These are phyloP conservation scores for Austroboletus novae-zelandiae DNA, from an alignment of 1,284 basidiomycete genomes.

Conservation along the genomic window DNA sequence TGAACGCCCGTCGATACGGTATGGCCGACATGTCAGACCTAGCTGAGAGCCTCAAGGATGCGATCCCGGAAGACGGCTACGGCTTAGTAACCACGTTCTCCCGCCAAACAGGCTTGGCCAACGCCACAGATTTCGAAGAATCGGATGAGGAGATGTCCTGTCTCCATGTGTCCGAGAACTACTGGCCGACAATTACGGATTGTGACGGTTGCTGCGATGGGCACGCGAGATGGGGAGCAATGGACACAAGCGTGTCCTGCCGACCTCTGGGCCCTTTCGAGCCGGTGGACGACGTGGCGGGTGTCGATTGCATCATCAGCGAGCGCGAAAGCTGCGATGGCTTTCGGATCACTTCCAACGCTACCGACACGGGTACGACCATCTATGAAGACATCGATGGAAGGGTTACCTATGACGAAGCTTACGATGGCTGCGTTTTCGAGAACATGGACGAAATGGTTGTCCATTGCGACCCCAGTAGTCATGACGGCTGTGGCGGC, in stretches of 20 bases:
- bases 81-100: background rate
- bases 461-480: no score
- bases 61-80: background rate
- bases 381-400: no score
- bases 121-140: slow-evolving; percentile 1
- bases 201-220: background rate
- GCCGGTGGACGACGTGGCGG: background rate
- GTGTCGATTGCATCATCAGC: background rate
- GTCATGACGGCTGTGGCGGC: no score
- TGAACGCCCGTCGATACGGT: slow-evolving; percentile 11
- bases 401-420: no score
- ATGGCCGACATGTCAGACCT: slow-evolving; percentile 11
- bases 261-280: background rate
- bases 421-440: no score
- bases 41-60: slow-evolving; percentile 1
- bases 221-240: background rate
- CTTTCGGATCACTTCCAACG: no score
- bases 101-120: background rate
- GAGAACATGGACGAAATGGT: no score
- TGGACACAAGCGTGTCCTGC: background rate
- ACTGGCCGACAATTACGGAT: background rate
- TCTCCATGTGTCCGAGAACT: background rate
- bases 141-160: background rate
- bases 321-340: no score
- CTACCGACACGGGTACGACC: no score